Evolutionary conservation across 192 early-diverging fungal species (phyloP).

Genomic region (Gonapodya sp.): DNA sequence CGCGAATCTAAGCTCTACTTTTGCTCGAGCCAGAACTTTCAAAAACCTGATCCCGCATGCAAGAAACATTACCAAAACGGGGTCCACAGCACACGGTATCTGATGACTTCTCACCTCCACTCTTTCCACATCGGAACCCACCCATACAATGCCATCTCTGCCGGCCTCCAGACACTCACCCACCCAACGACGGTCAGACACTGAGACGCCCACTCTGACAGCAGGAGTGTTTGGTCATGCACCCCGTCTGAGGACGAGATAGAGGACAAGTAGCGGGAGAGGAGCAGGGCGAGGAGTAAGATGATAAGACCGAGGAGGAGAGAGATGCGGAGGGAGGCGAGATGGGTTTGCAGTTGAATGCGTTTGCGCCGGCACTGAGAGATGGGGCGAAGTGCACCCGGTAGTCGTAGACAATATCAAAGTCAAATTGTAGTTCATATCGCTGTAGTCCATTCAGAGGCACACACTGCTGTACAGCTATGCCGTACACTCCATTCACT

Average conservation of each 20-base stretch:
- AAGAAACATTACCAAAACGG: too few species aligned
- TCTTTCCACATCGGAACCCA: neutral
- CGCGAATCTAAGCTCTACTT: neutral
- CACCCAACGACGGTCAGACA: neutral
- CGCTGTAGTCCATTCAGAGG: too few species aligned
- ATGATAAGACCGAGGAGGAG: neutral
- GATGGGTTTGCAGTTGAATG: neutral
- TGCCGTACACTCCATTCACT: too few species aligned
- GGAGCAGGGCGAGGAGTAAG: neutral
- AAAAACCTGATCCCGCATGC: too few species aligned
- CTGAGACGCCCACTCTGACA: neutral
- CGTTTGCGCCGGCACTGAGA: neutral
- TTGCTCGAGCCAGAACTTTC: neutral
- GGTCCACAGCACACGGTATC: too few species aligned
- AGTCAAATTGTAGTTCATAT: too few species aligned
- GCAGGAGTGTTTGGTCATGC: neutral
- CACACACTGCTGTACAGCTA: too few species aligned
- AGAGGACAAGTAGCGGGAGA: neutral
- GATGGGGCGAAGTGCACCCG: neutral
- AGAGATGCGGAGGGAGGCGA: neutral
- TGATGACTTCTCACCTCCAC: too few species aligned
- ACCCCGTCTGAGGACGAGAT: neutral
- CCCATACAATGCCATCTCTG: neutral
- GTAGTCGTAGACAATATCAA: too few species aligned
- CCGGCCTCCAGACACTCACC: neutral